Evolutionary conservation across 192 early-diverging fungal genomes (phyloP).

Genomic region (Glomus cerebriforme): DNA sequence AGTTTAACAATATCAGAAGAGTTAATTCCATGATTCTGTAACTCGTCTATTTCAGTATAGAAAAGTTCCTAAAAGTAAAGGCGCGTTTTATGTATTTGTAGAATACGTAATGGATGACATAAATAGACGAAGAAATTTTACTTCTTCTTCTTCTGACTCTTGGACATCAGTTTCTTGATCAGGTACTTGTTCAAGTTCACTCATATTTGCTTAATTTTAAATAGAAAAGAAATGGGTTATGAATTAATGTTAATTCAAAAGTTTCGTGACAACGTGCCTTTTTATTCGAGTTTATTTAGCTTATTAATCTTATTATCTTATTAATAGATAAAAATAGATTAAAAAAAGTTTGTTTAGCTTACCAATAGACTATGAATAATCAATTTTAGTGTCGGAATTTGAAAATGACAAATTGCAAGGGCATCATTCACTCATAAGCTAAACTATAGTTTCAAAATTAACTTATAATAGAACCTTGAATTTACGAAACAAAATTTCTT

Average conservation of each 20-base stretch:
- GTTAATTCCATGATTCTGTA: slow-evolving; percentile 72
- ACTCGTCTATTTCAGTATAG: slow-evolving; percentile 52
- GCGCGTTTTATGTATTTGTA: background rate
- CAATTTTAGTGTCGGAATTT: too few relatives aligned
- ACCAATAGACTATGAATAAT: too few relatives aligned
- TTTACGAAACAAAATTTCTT: too few relatives aligned
- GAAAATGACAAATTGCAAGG: too few relatives aligned
- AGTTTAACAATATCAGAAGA: slow-evolving; percentile 80
- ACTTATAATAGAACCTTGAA: too few relatives aligned
- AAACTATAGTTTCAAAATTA: too few relatives aligned
- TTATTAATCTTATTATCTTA: too few relatives aligned
- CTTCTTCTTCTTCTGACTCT: slow-evolving; percentile 15
- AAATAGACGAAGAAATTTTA: background rate
- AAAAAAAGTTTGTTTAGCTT: too few relatives aligned
- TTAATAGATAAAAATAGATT: too few relatives aligned
- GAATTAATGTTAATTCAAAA: background rate
- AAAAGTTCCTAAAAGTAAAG: slow-evolving; percentile 34
- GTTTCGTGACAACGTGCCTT: too few relatives aligned
- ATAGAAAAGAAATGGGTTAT: background rate
- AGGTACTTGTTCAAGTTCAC: slow-evolving; percentile 29
- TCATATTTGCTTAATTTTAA: slow-evolving; percentile 7
- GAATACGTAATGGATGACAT: background rate
- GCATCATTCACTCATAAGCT: too few relatives aligned
- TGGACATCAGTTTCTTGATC: slow-evolving; percentile 27
- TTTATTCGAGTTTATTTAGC: too few relatives aligned